Percentiles rank a stretch among this genome's conserved stretches.
Evolutionary conservation across 2,329 filamentous ascomycete genomes (phyloP).

Genomic region (Aquanectria penicillioides): DNA sequence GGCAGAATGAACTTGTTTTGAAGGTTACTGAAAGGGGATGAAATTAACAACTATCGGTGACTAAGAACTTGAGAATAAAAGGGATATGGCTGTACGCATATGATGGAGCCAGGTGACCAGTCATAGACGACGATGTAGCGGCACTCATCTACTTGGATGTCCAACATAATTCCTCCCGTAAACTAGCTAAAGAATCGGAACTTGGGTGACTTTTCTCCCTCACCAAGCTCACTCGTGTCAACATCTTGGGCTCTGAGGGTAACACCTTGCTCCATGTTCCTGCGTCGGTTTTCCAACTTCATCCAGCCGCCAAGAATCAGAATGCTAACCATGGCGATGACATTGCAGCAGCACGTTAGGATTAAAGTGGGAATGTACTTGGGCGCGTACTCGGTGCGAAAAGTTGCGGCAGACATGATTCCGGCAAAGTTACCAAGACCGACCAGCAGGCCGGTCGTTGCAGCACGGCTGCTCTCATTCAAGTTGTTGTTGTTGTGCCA

Average conservation of each 20-base stretch:
- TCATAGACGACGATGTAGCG: too few species aligned
- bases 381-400: conserved; percentile 58
- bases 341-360: too few species aligned
- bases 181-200: conserved; percentile 54
- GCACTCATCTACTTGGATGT: too few species aligned
- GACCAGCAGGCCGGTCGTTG: conserved; percentile 57
- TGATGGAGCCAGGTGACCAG: too few species aligned
- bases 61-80: too few species aligned
- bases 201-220: conserved; percentile 49
- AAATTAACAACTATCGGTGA: too few species aligned
- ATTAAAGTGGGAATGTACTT: conserved; percentile 58
- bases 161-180: too few species aligned
- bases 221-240: conserved; percentile 49
- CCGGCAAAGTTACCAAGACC: conserved; percentile 60
- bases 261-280: conserved; percentile 49
- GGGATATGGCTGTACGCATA: too few species aligned
- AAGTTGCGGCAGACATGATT: conserved; percentile 54
- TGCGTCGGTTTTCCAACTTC: conserved; percentile 53
- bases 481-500: conserved; percentile 65
- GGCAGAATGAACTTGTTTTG: too few species aligned
- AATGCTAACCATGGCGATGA: too few species aligned
- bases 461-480: conserved; percentile 56
- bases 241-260: conserved; percentile 49
- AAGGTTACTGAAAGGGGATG: too few species aligned
- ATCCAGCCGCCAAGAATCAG: conserved; percentile 55